Conservation (phyloP, 208 protist genomes). For the Leishmania lainsoni region DNA sequence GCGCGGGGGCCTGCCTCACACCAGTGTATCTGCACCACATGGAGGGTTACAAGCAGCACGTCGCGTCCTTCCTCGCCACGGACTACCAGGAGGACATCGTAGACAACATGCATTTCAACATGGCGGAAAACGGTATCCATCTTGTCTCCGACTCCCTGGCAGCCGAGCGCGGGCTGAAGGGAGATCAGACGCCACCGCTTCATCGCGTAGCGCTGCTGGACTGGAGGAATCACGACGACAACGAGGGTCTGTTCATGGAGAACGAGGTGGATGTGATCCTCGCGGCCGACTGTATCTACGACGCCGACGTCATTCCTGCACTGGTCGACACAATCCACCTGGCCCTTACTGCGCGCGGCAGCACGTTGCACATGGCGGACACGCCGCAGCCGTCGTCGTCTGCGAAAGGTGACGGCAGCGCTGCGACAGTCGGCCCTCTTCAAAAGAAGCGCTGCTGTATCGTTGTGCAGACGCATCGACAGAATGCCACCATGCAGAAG, state of each 20-base stretch:
- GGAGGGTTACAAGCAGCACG: constrained; percentile 38
- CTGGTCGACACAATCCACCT: constrained; percentile 60
- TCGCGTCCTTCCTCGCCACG: constrained; percentile 50
- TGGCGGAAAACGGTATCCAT: constrained; percentile 44
- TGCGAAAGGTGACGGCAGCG: background rate
- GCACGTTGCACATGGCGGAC: background rate
- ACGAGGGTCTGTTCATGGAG: constrained; percentile 40
- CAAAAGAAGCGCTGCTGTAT: constrained; percentile 43
- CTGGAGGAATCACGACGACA: constrained; percentile 55
- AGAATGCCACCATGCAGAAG: constrained; percentile 72
- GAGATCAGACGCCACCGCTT: constrained; percentile 27
- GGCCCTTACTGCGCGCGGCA: constrained; percentile 22
- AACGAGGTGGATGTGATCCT: constrained; percentile 63
- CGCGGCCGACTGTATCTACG: constrained; percentile 87
- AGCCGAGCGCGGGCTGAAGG: constrained; percentile 32
- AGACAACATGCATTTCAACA: constrained; percentile 76
- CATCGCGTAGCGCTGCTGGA: constrained; percentile 61
- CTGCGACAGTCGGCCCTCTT: background rate
- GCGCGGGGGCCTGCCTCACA: constrained; percentile 74
- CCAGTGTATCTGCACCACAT: constrained; percentile 55
- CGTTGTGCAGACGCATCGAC: constrained; percentile 85
- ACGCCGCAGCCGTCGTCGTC: background rate
- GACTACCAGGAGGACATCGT: constrained; percentile 76
- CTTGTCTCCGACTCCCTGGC: constrained; percentile 25
- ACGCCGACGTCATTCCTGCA: constrained; percentile 54